These are phyloP conservation scores for Canna indica DNA, from an alignment of 176 grass and related monocot genomes.

Conservation along the genomic window DNA sequence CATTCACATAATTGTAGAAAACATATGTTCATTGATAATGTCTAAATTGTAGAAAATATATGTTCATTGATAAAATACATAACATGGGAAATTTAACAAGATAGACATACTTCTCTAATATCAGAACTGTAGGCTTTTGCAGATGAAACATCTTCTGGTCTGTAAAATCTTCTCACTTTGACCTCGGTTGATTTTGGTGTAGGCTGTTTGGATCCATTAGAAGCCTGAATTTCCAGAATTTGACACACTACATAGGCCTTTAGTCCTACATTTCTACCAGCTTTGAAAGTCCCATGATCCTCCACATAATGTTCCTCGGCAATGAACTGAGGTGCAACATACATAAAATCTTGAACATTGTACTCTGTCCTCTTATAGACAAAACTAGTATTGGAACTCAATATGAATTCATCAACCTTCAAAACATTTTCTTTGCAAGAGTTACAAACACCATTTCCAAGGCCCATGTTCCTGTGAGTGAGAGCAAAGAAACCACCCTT, in stretches of 20 bases:
- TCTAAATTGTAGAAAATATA: not conserved
- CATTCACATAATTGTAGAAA: not conserved
- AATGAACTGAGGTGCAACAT: constrained; percentile 74
- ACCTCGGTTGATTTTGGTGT: constrained; percentile 49
- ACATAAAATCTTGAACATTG: constrained; percentile 65
- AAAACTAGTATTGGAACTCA: constrained; percentile 58
- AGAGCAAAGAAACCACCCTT: constrained; percentile 82
- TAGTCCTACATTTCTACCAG: constrained; percentile 86
- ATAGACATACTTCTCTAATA: constrained; percentile 72
- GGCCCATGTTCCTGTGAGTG: constrained; percentile 52
- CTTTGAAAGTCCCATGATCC: constrained; percentile 60
- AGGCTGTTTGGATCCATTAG: constrained; percentile 37
- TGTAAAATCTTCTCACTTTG: constrained; percentile 86
- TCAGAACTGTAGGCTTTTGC: constrained; percentile 84
- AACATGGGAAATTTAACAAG: no score
- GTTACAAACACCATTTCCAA: constrained; percentile 68
- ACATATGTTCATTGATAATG: not conserved
- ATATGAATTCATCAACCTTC: constrained; percentile 45
- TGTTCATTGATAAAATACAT: no score
- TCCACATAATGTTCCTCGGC: constrained; percentile 31
- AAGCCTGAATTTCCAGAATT: constrained; percentile 47
- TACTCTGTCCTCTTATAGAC: constrained; percentile 51
- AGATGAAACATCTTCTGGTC: constrained; percentile 82
- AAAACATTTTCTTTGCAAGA: constrained; percentile 61
- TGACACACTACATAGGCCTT: constrained; percentile 80